Percentiles rank a stretch among this genome's conserved stretches.
phyloP scores from a whole-genome alignment of 495 filamentous ascomycete species.

The Chlorociboria aeruginascens region DNA sequence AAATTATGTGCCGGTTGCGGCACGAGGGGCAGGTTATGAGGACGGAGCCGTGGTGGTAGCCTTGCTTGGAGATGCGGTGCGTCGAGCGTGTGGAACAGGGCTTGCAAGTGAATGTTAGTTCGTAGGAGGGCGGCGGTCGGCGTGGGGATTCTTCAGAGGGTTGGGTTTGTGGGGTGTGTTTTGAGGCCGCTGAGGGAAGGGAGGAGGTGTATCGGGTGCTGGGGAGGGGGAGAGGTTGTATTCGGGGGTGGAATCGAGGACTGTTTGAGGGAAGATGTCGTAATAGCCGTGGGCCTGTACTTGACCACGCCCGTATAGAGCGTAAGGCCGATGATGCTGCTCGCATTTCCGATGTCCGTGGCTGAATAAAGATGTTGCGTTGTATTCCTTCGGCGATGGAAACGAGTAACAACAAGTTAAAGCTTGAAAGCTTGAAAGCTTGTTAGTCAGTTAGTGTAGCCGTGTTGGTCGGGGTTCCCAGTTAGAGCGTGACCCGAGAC shows the following conservation, averaged over 20 bases:
- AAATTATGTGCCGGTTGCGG: constrained; percentile 77
- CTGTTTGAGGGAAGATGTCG: too few relatives aligned
- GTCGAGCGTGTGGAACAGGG: constrained; percentile 65
- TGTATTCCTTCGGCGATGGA: too few relatives aligned
- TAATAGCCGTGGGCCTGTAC: too few relatives aligned
- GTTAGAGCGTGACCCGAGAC: too few relatives aligned
- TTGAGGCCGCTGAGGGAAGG: background rate
- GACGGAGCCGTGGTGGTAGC: constrained; percentile 80
- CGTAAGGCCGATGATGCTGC: too few relatives aligned
- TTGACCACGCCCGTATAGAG: too few relatives aligned
- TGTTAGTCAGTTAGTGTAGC: too few relatives aligned
- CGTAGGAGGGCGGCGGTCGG: constrained; percentile 53
- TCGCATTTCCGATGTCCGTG: too few relatives aligned
- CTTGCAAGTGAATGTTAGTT: constrained; percentile 83
- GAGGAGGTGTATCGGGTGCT: background rate
- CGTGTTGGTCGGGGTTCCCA: too few relatives aligned
- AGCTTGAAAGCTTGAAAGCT: too few relatives aligned
- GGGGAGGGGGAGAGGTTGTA: background rate
- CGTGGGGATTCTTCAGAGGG: background rate
- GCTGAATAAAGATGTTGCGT: too few relatives aligned
- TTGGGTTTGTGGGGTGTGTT: background rate
- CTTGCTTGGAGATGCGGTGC: constrained; percentile 79
- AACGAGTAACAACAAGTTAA: too few relatives aligned
- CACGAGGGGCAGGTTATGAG: constrained; percentile 80
- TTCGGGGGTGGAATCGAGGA: background rate